These are phyloP conservation scores for Niebla homalea DNA, from an alignment of 495 filamentous ascomycete genomes.

Conservation along the genomic window DNA sequence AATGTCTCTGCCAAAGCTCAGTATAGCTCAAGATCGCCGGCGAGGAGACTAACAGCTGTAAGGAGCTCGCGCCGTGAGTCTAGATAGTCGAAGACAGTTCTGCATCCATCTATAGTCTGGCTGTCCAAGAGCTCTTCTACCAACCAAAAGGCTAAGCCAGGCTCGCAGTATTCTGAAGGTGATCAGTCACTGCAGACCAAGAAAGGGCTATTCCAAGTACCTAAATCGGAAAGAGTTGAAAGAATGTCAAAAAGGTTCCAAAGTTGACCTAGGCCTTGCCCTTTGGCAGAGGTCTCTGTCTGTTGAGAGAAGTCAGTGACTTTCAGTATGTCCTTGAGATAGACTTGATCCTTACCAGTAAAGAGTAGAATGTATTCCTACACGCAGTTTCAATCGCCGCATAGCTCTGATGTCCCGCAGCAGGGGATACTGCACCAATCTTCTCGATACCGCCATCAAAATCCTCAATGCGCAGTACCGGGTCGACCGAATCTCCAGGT, in stretches of 20 bases:
- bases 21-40: neutral
- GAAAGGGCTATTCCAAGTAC: conserved; percentile 26
- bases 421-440: conserved; percentile 12
- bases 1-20: conserved; percentile 45
- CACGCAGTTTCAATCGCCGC: conserved; percentile 67
- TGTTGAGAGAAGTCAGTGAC: conserved; percentile 17
- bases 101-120: conserved; percentile 82
- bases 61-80: conserved; percentile 83
- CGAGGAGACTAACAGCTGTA: conserved; percentile 41
- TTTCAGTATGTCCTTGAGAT: neutral
- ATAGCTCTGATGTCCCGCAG: conserved; percentile 22
- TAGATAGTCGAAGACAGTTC: conserved; percentile 81
- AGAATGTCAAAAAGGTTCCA: conserved; percentile 92
- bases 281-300: conserved; percentile 57
- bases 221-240: conserved; percentile 68
- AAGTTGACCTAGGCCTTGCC: conserved; percentile 61
- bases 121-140: conserved; percentile 93
- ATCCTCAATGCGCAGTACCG: conserved; percentile 48
- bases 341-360: conserved; percentile 44
- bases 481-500: conserved; percentile 55
- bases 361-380: conserved; percentile 58
- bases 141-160: conserved; percentile 72
- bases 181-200: conserved; percentile 18
- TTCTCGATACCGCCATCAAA: conserved; percentile 20
- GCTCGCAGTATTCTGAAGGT: conserved; percentile 59